Conservation (phyloP, 2,329 filamentous ascomycete genomes). For the Fusarium oligoseptatum region DNA sequence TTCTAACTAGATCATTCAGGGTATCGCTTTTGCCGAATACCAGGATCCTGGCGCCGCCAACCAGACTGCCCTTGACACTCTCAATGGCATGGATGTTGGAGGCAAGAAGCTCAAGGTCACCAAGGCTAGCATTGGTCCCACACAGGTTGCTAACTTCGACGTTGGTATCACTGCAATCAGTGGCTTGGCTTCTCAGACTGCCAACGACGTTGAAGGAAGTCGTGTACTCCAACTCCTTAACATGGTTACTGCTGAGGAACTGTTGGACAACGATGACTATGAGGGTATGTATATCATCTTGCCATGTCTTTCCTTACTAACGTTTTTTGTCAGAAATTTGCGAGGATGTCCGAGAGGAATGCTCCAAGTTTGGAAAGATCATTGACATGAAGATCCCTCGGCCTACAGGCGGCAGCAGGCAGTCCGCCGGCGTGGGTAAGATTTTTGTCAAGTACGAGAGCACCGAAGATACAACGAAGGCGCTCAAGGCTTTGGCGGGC, state of each 20-base stretch:
- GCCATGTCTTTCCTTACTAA: slow-evolving; percentile 50
- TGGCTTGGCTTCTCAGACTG: slow-evolving; percentile 92
- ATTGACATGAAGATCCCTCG: slow-evolving; percentile 93
- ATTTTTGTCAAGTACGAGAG: slow-evolving; percentile 96
- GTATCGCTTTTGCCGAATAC: slow-evolving; percentile 98
- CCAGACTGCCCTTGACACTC: slow-evolving; percentile 86
- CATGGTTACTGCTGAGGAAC: slow-evolving; percentile 97
- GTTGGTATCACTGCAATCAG: slow-evolving; percentile 99
- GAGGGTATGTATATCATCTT: slow-evolving; percentile 73
- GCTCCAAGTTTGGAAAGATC: slow-evolving; percentile 88
- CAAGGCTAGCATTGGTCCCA: slow-evolving; percentile 91
- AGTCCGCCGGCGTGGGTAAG: slow-evolving; percentile 93
- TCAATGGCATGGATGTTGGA: slow-evolving; percentile 94
- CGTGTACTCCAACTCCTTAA: slow-evolving; percentile 93
- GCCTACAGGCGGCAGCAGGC: slow-evolving; percentile 83
- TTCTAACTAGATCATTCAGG: slow-evolving; percentile 69
- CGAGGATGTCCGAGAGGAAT: slow-evolving; percentile 94
- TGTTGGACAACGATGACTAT: slow-evolving; percentile 95
- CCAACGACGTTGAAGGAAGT: slow-evolving; percentile 81
- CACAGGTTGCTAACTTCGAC: slow-evolving; percentile 91
- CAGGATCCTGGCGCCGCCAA: slow-evolving; percentile 78
- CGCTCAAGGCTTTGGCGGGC: slow-evolving; percentile 89
- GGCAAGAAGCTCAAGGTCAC: slow-evolving; percentile 87
- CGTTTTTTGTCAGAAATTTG: slow-evolving; percentile 79
- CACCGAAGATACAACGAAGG: slow-evolving; percentile 82